Percentiles rank a stretch among this genome's conserved stretches.
phyloP scores from a whole-genome alignment of 192 early-diverging fungal genomes.

The Linnemannia hyalina region DNA sequence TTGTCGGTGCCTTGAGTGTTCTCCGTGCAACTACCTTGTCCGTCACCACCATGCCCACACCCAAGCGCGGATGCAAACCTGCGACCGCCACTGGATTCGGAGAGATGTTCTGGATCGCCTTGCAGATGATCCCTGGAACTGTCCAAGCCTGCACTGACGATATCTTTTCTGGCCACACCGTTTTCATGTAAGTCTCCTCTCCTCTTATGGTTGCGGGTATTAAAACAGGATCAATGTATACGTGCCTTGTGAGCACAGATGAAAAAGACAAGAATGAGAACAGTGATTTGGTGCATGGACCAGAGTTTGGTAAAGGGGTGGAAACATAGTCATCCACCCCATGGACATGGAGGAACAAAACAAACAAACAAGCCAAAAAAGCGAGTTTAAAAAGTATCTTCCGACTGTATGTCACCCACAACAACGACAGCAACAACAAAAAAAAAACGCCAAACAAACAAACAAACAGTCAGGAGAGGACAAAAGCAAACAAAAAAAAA shows the following conservation, averaged over 20 bases:
- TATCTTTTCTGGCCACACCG: constrained; percentile 59
- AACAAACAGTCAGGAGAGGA: background rate
- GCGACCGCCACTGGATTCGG: constrained; percentile 26
- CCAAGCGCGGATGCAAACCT: constrained; percentile 44
- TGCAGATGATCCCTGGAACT: constrained; percentile 55
- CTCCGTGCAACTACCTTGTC: constrained; percentile 50
- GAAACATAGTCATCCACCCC: background rate
- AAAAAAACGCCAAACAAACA: background rate
- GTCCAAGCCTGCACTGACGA: constrained; percentile 59
- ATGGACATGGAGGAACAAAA: background rate
- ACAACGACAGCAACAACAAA: background rate
- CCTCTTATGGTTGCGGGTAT: background rate
- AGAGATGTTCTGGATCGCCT: constrained; percentile 45
- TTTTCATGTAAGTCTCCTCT: constrained; percentile 49
- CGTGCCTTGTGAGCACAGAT: no score
- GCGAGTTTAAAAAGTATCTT: no score
- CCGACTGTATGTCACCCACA: background rate
- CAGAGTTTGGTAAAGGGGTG: background rate
- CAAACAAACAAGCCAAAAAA: no score
- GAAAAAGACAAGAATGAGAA: background rate
- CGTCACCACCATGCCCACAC: constrained; percentile 57
- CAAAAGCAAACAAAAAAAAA: background rate
- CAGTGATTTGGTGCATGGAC: background rate
- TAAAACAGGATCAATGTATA: background rate
- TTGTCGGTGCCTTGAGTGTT: constrained; percentile 39